These are phyloP conservation scores for Phytophthora chlamydospora DNA, from an alignment of 352 stramenopile genomes.

Conservation along the genomic window DNA sequence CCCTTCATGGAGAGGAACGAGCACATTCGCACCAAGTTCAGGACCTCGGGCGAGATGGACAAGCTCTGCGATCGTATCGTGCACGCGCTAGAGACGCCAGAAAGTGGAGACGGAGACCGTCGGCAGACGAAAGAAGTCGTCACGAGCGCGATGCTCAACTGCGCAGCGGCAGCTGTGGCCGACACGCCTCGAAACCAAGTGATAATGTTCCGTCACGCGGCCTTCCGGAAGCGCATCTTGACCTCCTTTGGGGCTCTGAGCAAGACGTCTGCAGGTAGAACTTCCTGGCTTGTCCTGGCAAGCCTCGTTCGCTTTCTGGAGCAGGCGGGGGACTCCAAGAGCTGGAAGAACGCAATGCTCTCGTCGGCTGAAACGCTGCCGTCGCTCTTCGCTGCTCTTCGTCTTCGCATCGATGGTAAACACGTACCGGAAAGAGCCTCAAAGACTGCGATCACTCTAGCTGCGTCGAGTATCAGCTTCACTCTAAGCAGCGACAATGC, in stretches of 20 bases:
- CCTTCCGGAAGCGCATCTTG: constrained; percentile 41
- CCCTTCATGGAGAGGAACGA: constrained; percentile 61
- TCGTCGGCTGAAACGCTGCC: constrained; percentile 22
- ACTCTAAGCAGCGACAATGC: constrained; percentile 52
- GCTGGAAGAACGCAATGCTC: constrained; percentile 54
- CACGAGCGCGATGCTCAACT: constrained; percentile 52
- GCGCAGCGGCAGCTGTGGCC: constrained; percentile 37
- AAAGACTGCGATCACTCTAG: constrained; percentile 23
- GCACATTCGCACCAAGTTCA: constrained; percentile 50
- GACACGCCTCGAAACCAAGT: constrained; percentile 65
- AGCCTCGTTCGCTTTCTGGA: constrained; percentile 53
- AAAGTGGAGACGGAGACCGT: not conserved
- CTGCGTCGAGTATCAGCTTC: constrained; percentile 57
- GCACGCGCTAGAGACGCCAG: constrained; percentile 5
- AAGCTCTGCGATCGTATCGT: constrained; percentile 50
- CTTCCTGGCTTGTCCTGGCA: constrained; percentile 28
- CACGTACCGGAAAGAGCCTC: constrained; percentile 10
- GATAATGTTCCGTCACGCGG: constrained; percentile 46
- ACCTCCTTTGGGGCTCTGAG: constrained; percentile 9
- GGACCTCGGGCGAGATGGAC: constrained; percentile 60
- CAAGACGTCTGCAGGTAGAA: not conserved
- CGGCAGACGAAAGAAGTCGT: constrained; percentile 30
- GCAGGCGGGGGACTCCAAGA: constrained; percentile 57
- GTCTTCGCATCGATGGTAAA: not conserved
- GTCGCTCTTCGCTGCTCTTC: constrained; percentile 31